phyloP scores from a whole-genome alignment of 805 yeast species.

The Ogataea pilisensis region DNA sequence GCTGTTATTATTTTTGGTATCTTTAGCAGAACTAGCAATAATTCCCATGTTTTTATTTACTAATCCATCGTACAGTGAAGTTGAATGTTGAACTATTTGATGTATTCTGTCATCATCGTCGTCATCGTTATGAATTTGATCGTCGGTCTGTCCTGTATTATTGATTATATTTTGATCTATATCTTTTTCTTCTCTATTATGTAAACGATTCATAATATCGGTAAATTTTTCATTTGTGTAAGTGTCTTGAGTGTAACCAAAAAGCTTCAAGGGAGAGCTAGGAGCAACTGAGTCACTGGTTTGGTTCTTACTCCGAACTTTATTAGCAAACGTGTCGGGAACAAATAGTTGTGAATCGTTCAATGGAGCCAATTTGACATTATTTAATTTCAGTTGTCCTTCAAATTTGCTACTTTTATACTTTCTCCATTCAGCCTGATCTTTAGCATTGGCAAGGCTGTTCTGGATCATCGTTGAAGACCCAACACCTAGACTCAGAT shows the following conservation, averaged over 20 bases:
- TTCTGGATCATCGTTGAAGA: conserved; percentile 24
- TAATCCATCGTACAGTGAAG: conserved; percentile 17
- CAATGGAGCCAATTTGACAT: conserved; percentile 17
- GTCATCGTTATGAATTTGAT: conserved; percentile 5
- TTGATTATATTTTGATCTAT: too few species aligned
- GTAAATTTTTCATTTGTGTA: conserved; percentile 28
- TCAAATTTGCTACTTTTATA: conserved; percentile 20
- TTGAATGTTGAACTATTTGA: conserved; percentile 20
- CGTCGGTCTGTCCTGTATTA: too few species aligned
- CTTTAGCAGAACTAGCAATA: neutral
- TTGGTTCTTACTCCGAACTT: conserved; percentile 14
- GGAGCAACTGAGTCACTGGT: conserved; percentile 24
- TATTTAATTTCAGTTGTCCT: conserved; percentile 18
- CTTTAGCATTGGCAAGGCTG: conserved; percentile 12
- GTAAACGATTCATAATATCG: conserved; percentile 20
- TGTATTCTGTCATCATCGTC: conserved; percentile 12
- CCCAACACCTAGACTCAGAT: conserved; percentile 15
- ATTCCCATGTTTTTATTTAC: conserved; percentile 11
- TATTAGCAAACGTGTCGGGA: conserved; percentile 31
- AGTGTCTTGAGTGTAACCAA: conserved; percentile 28
- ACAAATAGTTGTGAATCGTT: conserved; percentile 14
- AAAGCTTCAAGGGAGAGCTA: conserved; percentile 29
- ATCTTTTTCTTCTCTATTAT: conserved; percentile 14
- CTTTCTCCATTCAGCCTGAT: conserved; percentile 29
- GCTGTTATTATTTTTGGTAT: conserved; percentile 1